Evolutionary conservation across 768 basidiomycete species (phyloP).

Genomic region (Lepiota subincarnata): DNA sequence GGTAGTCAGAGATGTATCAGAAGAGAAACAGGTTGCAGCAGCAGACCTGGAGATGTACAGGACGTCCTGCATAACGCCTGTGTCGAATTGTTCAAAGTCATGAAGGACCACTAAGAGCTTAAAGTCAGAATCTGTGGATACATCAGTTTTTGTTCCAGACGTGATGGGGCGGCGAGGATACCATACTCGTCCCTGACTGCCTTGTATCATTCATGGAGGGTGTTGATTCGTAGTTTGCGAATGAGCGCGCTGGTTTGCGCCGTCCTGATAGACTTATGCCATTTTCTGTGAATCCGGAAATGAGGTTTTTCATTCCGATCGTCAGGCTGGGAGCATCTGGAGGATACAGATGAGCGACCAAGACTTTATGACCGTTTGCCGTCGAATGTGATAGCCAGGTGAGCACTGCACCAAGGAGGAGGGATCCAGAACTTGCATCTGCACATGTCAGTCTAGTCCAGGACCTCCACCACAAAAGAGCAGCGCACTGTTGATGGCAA

Average conservation of each 20-base stretch:
- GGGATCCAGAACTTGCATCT: conserved; percentile 30
- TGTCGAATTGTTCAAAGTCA: conserved; percentile 72
- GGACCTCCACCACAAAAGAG: background rate
- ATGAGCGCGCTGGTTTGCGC: conserved; percentile 42
- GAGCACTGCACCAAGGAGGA: conserved; percentile 43
- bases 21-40: background rate
- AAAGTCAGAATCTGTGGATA: conserved; percentile 17
- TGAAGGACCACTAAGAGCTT: conserved; percentile 60
- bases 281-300: conserved; percentile 48
- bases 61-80: conserved; percentile 58
- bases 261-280: conserved; percentile 17
- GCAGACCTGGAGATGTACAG: conserved; percentile 67
- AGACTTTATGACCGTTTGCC: conserved; percentile 13
- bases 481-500: conserved; percentile 50
- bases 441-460: background rate
- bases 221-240: conserved; percentile 56
- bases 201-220: conserved; percentile 58
- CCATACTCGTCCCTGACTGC: conserved; percentile 35
- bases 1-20: background rate
- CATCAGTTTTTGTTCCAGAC: background rate
- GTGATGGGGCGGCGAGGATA: conserved; percentile 14
- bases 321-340: conserved; percentile 51
- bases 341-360: conserved; percentile 47
- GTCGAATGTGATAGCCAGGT: conserved; percentile 37
- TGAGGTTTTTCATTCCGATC: conserved; percentile 50